phyloP scores from a whole-genome alignment of 2,329 filamentous ascomycete genomes.

The Verticillium longisporum region DNA sequence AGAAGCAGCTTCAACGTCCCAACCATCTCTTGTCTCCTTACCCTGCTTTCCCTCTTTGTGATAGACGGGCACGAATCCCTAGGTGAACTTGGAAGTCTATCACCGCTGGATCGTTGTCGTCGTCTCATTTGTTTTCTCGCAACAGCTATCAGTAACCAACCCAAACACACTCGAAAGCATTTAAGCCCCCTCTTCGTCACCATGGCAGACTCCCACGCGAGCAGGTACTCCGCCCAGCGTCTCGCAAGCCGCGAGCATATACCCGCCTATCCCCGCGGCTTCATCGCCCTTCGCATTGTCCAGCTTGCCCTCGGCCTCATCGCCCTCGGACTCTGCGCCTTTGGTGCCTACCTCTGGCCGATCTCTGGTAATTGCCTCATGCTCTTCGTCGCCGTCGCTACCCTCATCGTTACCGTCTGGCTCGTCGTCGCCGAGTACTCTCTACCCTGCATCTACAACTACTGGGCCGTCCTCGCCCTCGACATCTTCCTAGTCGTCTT shows the following conservation, averaged over 20 bases:
- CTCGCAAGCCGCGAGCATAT: constrained; percentile 35
- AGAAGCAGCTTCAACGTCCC: too few relatives aligned
- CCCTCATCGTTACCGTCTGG: constrained; percentile 39
- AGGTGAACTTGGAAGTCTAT: not conserved
- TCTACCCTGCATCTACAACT: constrained; percentile 37
- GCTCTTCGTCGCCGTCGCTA: constrained; percentile 34
- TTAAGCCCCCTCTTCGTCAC: too few relatives aligned
- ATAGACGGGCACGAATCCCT: too few relatives aligned
- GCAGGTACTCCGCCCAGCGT: constrained; percentile 22
- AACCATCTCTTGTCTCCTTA: too few relatives aligned
- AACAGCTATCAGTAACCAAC: not conserved
- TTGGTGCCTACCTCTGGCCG: constrained; percentile 25
- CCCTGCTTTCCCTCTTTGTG: too few relatives aligned
- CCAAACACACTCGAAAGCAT: not conserved
- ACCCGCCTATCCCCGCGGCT: constrained; percentile 35
- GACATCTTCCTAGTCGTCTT: constrained; percentile 45
- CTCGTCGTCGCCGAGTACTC: constrained; percentile 34
- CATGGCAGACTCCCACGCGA: not conserved
- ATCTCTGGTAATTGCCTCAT: constrained; percentile 27
- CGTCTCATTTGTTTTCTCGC: not conserved
- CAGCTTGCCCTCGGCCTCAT: constrained; percentile 38
- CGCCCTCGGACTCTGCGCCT: constrained; percentile 40
- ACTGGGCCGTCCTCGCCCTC: constrained; percentile 43
- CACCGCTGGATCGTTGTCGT: not conserved
- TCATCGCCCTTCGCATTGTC: constrained; percentile 34